Percentiles rank a stretch among this genome's conserved stretches.
Conservation (phyloP, 768 basidiomycete species). For the Piloderma croceum region DNA sequence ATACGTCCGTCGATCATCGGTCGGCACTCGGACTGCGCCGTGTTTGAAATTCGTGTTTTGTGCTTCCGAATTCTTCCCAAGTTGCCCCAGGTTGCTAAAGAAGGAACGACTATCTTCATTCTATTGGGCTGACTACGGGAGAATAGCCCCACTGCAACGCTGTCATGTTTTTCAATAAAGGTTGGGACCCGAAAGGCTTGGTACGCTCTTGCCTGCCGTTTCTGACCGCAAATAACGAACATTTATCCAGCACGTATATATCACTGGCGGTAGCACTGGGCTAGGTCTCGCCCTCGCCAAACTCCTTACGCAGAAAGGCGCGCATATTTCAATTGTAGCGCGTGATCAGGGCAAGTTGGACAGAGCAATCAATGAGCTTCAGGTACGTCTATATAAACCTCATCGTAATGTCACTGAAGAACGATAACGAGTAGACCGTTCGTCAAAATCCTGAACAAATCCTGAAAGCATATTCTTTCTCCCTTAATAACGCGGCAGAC, state of each 20-base stretch:
- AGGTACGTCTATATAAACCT: constrained; percentile 34
- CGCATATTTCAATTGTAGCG: constrained; percentile 62
- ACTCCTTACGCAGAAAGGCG: constrained; percentile 47
- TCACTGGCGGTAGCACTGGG: constrained; percentile 65
- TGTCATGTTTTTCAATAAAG: constrained; percentile 25
- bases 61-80: too few species aligned
- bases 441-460: constrained; percentile 46
- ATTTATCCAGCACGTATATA: constrained; percentile 63
- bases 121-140: too few species aligned
- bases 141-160: too few species aligned
- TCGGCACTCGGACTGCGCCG: too few species aligned
- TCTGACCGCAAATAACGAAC: not conserved
- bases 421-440: constrained; percentile 28
- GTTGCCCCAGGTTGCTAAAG: too few species aligned
- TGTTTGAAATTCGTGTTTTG: too few species aligned
- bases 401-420: too few species aligned
- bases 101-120: too few species aligned
- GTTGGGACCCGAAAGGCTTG: constrained; percentile 47
- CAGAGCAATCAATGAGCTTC: constrained; percentile 40
- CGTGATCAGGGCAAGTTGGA: constrained; percentile 47
- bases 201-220: constrained; percentile 18
- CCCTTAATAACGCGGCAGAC: constrained; percentile 39
- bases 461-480: constrained; percentile 52
- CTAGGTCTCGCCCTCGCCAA: constrained; percentile 58
- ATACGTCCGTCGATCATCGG: too few species aligned